Evolutionary conservation across 78 protist species (phyloP).

Genomic region (Emiliania huxleyi): DNA sequence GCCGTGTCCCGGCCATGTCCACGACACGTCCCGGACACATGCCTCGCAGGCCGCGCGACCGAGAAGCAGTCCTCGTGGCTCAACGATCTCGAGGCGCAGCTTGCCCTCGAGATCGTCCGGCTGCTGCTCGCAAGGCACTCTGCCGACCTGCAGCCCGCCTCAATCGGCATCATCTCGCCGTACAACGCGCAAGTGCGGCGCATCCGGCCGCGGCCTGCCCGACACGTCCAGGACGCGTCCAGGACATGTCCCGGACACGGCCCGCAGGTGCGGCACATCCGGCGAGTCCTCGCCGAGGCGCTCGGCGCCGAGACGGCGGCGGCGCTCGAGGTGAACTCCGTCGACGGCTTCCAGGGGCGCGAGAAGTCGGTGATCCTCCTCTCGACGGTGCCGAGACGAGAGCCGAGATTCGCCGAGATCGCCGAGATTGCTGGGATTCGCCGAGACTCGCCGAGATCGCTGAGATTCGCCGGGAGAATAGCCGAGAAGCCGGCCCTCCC

Average conservation of each 20-base stretch:
- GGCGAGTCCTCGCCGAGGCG: not conserved
- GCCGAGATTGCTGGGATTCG: too few relatives aligned
- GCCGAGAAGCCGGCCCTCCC: too few relatives aligned
- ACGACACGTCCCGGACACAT: not conserved
- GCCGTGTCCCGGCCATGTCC: too few relatives aligned
- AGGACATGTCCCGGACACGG: too few relatives aligned
- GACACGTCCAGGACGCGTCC: too few relatives aligned
- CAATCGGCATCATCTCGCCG: not conserved
- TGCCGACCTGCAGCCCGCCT: not conserved
- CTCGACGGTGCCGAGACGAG: slow-evolving; percentile 82
- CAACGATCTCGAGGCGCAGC: not conserved
- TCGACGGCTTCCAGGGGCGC: slow-evolving; percentile 81
- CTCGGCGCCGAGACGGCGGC: not conserved
- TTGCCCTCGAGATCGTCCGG: not conserved
- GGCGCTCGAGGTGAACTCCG: not conserved
- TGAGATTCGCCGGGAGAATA: too few relatives aligned
- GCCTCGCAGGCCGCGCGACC: too few relatives aligned
- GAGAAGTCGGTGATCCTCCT: slow-evolving; percentile 81
- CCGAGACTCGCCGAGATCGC: too few relatives aligned
- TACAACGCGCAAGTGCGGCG: slow-evolving; percentile 7
- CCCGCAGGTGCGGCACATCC: not conserved
- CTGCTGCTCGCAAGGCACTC: not conserved
- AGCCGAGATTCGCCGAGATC: too few relatives aligned
- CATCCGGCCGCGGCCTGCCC: too few relatives aligned
- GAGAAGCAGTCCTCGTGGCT: not conserved